A percentile compares a stretch with the other conserved stretches of the same genome.
Conservation (phyloP, 2,329 filamentous ascomycete species). For the Paecilomyces sp. region DNA sequence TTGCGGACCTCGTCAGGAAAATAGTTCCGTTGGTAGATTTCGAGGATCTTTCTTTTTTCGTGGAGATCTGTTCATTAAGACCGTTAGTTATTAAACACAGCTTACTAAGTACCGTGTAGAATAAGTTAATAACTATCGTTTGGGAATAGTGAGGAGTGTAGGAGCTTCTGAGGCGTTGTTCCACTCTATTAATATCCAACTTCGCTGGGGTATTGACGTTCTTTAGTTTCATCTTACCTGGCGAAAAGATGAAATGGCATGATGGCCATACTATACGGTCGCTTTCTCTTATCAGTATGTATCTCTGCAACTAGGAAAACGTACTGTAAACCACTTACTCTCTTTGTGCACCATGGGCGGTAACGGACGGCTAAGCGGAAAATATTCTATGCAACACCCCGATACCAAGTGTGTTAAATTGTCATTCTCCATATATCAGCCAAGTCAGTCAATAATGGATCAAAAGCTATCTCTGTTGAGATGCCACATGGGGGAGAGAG, state of each 20-base stretch:
- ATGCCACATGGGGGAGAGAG: no score
- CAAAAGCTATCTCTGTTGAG: neutral
- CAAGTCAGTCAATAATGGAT: neutral
- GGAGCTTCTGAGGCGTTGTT: neutral
- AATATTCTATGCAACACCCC: neutral
- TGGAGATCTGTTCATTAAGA: neutral
- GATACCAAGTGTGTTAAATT: neutral
- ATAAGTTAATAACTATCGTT: neutral
- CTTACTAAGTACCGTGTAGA: no score
- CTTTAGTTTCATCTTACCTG: neutral
- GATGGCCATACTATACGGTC: neutral
- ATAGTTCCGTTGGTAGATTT: neutral
- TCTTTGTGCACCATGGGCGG: neutral
- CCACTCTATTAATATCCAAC: neutral
- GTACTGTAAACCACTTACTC: neutral
- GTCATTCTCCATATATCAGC: neutral
- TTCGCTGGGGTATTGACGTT: neutral
- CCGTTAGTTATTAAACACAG: no score
- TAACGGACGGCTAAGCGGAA: neutral
- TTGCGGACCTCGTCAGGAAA: neutral
- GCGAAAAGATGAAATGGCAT: neutral
- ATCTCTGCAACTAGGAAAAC: neutral
- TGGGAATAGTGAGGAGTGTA: neutral
- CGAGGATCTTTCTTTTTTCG: neutral
- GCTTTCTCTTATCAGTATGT: neutral